These are phyloP conservation scores for Exophiala sp. DNA, from an alignment of 2,329 filamentous ascomycete genomes.

Conservation along the genomic window DNA sequence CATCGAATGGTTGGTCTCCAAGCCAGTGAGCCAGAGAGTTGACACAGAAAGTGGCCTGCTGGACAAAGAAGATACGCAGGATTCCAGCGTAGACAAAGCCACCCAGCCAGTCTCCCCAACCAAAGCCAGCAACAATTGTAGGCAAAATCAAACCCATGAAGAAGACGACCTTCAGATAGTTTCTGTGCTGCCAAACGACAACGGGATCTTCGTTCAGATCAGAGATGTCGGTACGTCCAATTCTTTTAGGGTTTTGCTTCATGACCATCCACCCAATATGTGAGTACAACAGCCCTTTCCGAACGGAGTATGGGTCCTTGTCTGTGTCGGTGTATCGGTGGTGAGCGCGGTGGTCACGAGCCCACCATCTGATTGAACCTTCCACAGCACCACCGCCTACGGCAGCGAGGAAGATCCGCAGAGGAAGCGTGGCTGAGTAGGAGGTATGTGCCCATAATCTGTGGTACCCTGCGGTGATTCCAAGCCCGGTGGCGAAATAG, in stretches of 20 bases:
- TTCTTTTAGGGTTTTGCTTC: conserved; percentile 87
- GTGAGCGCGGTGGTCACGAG: conserved; percentile 77
- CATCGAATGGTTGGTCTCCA: conserved; percentile 85
- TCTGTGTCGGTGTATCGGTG: conserved; percentile 90
- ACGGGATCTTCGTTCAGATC: conserved; percentile 81
- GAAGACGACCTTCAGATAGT: conserved; percentile 75
- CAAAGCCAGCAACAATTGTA: conserved; percentile 65
- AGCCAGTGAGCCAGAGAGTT: conserved; percentile 89
- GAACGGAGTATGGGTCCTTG: conserved; percentile 85
- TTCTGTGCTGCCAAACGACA: conserved; percentile 79
- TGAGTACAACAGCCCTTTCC: conserved; percentile 78
- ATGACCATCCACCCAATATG: conserved; percentile 88
- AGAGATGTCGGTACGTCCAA: conserved; percentile 80
- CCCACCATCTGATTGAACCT: conserved; percentile 85
- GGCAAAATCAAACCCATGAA: conserved; percentile 73
- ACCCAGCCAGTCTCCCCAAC: conserved; percentile 75
- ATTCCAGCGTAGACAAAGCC: conserved; percentile 82
- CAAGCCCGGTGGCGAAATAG: conserved; percentile 77
- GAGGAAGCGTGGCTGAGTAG: conserved; percentile 68
- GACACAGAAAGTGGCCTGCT: conserved; percentile 89
- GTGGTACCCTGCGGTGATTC: conserved; percentile 74
- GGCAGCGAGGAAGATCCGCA: conserved; percentile 75
- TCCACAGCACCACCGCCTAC: conserved; percentile 78
- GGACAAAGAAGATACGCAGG: conserved; percentile 80
- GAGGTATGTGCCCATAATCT: conserved; percentile 81